A percentile compares a stretch with the other conserved stretches of the same genome.
Evolutionary conservation across 2,329 filamentous ascomycete species (phyloP).

Genomic region (Colletotrichum truncatum): DNA sequence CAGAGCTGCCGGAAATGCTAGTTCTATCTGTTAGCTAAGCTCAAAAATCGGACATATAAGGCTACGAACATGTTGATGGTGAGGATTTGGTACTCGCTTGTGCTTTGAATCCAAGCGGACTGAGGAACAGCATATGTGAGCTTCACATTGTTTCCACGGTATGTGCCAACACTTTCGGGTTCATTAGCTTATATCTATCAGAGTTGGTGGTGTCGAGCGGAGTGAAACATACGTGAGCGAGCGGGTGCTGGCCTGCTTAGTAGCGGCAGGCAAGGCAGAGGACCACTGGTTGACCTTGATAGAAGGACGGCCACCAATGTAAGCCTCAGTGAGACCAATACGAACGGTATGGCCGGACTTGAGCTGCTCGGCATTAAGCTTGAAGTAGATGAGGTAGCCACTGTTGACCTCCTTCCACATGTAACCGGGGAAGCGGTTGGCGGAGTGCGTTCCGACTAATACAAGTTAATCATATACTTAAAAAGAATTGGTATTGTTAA

Average conservation of each 20-base stretch:
- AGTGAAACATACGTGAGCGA: slow-evolving; percentile 35
- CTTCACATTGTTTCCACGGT: slow-evolving; percentile 41
- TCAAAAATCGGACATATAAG: not conserved
- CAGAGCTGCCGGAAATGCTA: slow-evolving; percentile 35
- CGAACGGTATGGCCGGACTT: slow-evolving; percentile 37
- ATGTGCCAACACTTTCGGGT: slow-evolving; percentile 37
- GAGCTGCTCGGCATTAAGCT: slow-evolving; percentile 39
- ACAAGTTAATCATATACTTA: not conserved
- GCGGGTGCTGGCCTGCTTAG: slow-evolving; percentile 39
- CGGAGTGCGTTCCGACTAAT: slow-evolving; percentile 41
- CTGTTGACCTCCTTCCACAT: slow-evolving; percentile 53
- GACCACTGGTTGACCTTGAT: slow-evolving; percentile 42
- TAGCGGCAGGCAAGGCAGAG: slow-evolving; percentile 36
- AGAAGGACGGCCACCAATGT: slow-evolving; percentile 40
- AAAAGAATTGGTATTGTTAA: not conserved
- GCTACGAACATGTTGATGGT: slow-evolving; percentile 36
- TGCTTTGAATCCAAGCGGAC: slow-evolving; percentile 38
- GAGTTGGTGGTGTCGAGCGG: not conserved
- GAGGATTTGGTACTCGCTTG: slow-evolving; percentile 39
- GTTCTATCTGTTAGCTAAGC: not conserved
- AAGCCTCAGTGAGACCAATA: slow-evolving; percentile 42
- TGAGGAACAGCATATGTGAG: slow-evolving; percentile 39
- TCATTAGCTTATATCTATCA: not conserved
- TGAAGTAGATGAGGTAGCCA: slow-evolving; percentile 50
- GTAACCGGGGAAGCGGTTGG: slow-evolving; percentile 48